Base-by-base conservation (phyloP, 208 protist genomes). In the Trypanosoma vivax region DNA sequence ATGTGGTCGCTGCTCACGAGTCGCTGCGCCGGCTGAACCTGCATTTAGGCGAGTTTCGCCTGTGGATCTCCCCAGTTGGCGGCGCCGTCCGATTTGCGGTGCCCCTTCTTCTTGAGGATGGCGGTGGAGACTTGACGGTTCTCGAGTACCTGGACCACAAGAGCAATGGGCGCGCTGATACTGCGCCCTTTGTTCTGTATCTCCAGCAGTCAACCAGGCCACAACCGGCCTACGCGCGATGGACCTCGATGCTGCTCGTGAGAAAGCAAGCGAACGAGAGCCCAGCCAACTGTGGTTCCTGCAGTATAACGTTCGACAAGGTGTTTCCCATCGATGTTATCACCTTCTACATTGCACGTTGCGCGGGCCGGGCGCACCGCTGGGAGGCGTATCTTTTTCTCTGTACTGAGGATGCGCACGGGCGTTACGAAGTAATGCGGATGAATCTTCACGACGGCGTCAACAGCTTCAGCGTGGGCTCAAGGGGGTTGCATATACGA, bases 141-240 rank as follows among this genome's bases (percentile, higher is more conserved):
- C 7, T 16, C 0, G 67, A 77, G 38, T 67, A 50, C 16, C 6
- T 60, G 2, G 21, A 37, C 21, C 21, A 41, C 14, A 33, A 2
- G 7, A 30, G 21, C 16, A 37, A 53, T 1, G 31, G 47, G 3
- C 25, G 42, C 11, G 11, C 39, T 25, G 41, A 47, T 39, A 39
- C 82, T 40, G 45, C 78, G 23, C 51, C 47, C 21, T 33, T 83
- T 18, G 73, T 50, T 50, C 27, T 90, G 4, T 86, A 84, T 38
- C 30, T 90, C 10, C 71, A 90, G 37, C 51, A 50, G 41, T 59
- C 66, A 19, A 60, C 73, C 30, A 65, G 47, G 41, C 45, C 60
- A 14, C 41, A 5, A 4, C 28, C 23, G 0, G 30, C 52, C 24
- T 41, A 25, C 23, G 29, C 41, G 5, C 27, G 14, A 23, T 14